Conservation (phyloP, 306 rosid genomes). For the Erythrophleum fordii region DNA sequence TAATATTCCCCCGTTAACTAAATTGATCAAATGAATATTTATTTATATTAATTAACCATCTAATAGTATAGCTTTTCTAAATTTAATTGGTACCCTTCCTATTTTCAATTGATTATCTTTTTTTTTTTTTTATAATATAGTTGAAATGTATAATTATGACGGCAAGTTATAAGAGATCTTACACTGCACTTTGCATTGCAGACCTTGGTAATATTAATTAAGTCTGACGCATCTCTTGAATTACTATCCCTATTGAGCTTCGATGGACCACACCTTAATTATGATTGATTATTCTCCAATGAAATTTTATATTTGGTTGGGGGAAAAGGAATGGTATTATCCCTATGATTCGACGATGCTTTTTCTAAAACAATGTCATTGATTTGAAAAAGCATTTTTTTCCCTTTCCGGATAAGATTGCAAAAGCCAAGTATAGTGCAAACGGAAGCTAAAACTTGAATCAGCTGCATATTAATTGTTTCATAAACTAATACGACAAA, state of each 20-base stretch:
- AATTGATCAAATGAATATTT: background rate
- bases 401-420: constrained; percentile 33
- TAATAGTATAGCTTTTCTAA: background rate
- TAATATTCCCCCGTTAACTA: background rate
- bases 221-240: constrained; percentile 34
- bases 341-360: constrained; percentile 29
- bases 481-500: background rate
- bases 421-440: constrained; percentile 12
- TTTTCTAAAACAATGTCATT: constrained; percentile 18
- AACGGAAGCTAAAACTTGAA: constrained; percentile 16
- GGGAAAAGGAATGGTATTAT: constrained; percentile 13
- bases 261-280: constrained; percentile 42
- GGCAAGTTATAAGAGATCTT: background rate
- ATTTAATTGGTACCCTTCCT: background rate
- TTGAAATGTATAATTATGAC: background rate
- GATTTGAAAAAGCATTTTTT: constrained; percentile 14
- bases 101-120: background rate
- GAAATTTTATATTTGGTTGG: constrained; percentile 29
- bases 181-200: background rate
- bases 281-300: constrained; percentile 27
- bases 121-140: background rate
- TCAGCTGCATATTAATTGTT: constrained; percentile 11
- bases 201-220: background rate
- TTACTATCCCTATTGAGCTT: constrained; percentile 34
- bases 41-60: background rate